Evolutionary conservation across 768 basidiomycete genomes (phyloP), one percentile per base, ranked within the genome.

Genomic region (Boletus edulis): DNA sequence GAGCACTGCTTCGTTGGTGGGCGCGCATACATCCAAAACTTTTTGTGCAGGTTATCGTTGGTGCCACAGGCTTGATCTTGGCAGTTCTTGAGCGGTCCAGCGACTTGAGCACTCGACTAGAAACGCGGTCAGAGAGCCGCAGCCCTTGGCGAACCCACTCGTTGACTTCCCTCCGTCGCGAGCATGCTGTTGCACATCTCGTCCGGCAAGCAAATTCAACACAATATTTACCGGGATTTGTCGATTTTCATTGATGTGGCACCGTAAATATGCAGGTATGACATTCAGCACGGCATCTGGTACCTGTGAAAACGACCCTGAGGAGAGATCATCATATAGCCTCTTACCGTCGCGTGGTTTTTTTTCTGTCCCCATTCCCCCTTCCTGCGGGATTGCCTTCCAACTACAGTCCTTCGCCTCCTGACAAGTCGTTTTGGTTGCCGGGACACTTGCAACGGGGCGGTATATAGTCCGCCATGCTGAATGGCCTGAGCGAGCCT

Each of bases 221-320:
- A n/a, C 38, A 39, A 39, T 39, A 39, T n/a, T 22, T 39, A 6
- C 14, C 38, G 24, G 27, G 43, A 29, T 29, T 44, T 29, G 27
- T 29, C 27, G 5, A 44, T 27, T 35, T 35, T 35, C 42, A 34
- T 41, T 22, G 20, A 20, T 22, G 22, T 38, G 46, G 31, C 29
- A 40, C 38, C 38, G 52, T 41, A 31, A 47, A 44, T 24, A 20
- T 17, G 41, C 27, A 41, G 31, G 29, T 35, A 47, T 32, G 46
- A 58, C 40, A 18, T 34, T 43, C 40, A 41, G 40, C 32, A 46
- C 18, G 43, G 29, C 37, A 9, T 35, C n/a, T 37, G 14, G n/a
- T 63, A 14, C 51, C 55, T 55, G 56, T 55, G 43, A 53, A 52
- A 58, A 40, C 34, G 54, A 34, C 64, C 62, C 65, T 64, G 58